These are phyloP conservation scores for Parachaetomium inaequale DNA, from an alignment of 495 filamentous ascomycete species.

Conservation along the genomic window DNA sequence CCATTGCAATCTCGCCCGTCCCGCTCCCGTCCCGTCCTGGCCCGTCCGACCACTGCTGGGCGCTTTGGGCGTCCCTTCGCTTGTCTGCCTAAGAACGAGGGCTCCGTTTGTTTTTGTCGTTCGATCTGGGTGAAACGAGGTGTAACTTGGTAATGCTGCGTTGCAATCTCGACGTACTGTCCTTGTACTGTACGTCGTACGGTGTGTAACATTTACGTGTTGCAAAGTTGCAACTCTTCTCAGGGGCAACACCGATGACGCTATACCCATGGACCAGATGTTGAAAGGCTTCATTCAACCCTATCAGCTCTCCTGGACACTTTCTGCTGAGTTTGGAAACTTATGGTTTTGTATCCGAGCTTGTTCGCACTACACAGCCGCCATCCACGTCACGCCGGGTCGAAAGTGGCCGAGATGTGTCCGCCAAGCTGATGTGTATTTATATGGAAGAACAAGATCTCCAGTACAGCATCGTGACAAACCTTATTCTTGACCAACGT, in stretches of 20 bases:
- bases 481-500: not conserved
- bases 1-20: constrained; percentile 12
- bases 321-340: not conserved
- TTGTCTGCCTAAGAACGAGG: not conserved
- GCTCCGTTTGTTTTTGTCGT: not conserved
- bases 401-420: constrained; percentile 20
- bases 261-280: not conserved
- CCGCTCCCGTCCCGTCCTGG: constrained; percentile 13
- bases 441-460: not conserved
- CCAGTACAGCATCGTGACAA: not conserved
- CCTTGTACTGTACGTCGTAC: not conserved
- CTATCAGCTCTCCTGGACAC: not conserved
- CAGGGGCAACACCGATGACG: not conserved
- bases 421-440: constrained; percentile 1
- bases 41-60: not conserved
- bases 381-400: not conserved
- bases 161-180: not conserved
- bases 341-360: not conserved
- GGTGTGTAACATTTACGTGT: not conserved
- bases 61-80: not conserved
- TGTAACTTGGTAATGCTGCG: not conserved
- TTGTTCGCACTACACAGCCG: not conserved
- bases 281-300: not conserved
- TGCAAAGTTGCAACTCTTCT: too few relatives aligned
- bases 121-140: too few relatives aligned